Conservation (phyloP, 495 filamentous ascomycete genomes). For the Parachaetomium inaequale region DNA sequence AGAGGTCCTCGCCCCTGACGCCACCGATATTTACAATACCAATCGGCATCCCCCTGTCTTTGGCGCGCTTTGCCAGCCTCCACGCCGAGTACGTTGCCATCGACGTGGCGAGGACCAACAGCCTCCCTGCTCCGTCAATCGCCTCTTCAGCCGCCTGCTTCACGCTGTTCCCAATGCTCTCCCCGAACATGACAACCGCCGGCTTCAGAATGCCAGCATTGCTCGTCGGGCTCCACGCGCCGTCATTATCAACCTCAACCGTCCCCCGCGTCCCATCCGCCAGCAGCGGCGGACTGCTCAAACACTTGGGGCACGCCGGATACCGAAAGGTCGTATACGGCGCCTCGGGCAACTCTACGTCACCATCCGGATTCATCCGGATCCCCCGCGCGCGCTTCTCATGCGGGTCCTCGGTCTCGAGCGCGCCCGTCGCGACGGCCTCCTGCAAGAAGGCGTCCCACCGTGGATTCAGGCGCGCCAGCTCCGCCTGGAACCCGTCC, state of each 20-base stretch:
- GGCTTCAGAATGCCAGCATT: constrained; percentile 85
- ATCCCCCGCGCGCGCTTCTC: constrained; percentile 66
- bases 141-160: constrained; percentile 75
- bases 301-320: constrained; percentile 80
- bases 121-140: constrained; percentile 66
- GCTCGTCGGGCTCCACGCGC: constrained; percentile 68
- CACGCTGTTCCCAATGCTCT: constrained; percentile 65
- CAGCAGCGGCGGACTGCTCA: constrained; percentile 59
- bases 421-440: constrained; percentile 65
- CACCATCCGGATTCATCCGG: constrained; percentile 88
- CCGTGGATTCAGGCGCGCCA: constrained; percentile 75
- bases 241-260: constrained; percentile 74
- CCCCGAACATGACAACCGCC: constrained; percentile 92
- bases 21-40: constrained; percentile 81
- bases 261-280: constrained; percentile 52
- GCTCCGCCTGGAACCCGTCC: constrained; percentile 67
- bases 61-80: constrained; percentile 79
- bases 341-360: constrained; percentile 84
- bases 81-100: constrained; percentile 94
- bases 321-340: constrained; percentile 89
- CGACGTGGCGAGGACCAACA: constrained; percentile 83
- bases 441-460: constrained; percentile 77
- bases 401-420: constrained; percentile 71
- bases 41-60: constrained; percentile 77
- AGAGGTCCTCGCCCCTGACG: constrained; percentile 69